These are phyloP conservation scores for Zanthoxylum bungeanum DNA, from an alignment of 345 rosid genomes.

Conservation along the genomic window DNA sequence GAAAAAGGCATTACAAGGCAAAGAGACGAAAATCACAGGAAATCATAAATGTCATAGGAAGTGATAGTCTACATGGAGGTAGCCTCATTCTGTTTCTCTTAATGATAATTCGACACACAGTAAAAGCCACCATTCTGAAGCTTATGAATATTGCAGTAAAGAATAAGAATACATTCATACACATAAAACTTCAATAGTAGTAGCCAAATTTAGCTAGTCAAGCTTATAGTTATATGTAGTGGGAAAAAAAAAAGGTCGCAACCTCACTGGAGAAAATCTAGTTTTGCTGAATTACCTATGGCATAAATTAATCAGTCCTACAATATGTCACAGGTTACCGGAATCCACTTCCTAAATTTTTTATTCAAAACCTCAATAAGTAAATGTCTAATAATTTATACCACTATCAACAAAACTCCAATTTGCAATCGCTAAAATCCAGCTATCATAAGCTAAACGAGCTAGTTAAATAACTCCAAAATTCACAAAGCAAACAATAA, in stretches of 20 bases:
- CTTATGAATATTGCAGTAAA: slow-evolving; percentile 15
- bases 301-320: not conserved
- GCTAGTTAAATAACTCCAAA: not conserved
- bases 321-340: not conserved
- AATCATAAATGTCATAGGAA: not conserved
- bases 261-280: not conserved
- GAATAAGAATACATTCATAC: not conserved
- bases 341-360: not conserved
- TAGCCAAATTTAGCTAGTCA: not conserved
- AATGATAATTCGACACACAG: not conserved
- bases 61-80: not conserved
- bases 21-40: not conserved
- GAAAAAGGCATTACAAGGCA: slow-evolving; percentile 14
- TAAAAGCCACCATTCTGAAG: not conserved
- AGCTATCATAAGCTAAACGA: not conserved
- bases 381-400: not conserved
- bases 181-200: not conserved
- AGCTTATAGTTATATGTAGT: not conserved
- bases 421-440: not conserved
- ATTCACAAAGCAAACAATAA: not conserved
- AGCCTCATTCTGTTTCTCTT: not conserved
- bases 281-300: not conserved
- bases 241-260: not conserved
- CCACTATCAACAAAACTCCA: not conserved
- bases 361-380: not conserved